Base-by-base conservation (phyloP, 2,329 filamentous ascomycete genomes). In the Botrytis fabae region DNA sequence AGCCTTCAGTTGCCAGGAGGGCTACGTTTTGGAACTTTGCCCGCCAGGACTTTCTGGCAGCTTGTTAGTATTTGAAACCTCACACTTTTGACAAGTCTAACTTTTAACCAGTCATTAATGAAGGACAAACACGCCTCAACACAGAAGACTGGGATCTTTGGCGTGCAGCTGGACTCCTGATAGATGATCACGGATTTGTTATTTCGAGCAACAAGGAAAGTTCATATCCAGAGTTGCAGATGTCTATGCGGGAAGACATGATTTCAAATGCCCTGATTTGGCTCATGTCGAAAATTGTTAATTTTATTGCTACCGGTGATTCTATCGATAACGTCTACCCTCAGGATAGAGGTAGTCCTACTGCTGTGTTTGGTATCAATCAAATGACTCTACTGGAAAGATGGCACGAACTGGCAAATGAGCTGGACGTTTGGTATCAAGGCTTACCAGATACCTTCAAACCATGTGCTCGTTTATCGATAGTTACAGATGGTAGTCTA, bases 21-120 rank as follows among this genome's bases (percentile, higher is more conserved):
- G 88, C 89, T 10, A 88, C 88, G 0, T 91, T 91, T 78, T 91
- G 89, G 89, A 91, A 90, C 75, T 89, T 91, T 79, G 89, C 89
- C 25, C 83, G 89, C 38, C 89, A 91, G 77, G 89, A 91, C 76
- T 89, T 91, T 82, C 82, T 91, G 44, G 86, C 88, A 77, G 89
- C 89, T 70, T 90, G 87, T 85, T 80, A 82, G 84, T 82, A 62
- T 70, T 16, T 20, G 32, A 20, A 44, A 25, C 18, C 46, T 44
- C 16, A 12, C 25, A 54, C 35, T 22, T 20, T 25, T 44, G 38
- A 66, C 9, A 16, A 38, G 2, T 59, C 70, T 71, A 71, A 71
- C 28, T 48, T 61, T 61, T 22, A 20, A 46, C 22, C 76, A 83
- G 85, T 87, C 76, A 89, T 91, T 76, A 90, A 90, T 76, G 87